phyloP scores from a whole-genome alignment of 306 rosid species.

The Vicia villosa region DNA sequence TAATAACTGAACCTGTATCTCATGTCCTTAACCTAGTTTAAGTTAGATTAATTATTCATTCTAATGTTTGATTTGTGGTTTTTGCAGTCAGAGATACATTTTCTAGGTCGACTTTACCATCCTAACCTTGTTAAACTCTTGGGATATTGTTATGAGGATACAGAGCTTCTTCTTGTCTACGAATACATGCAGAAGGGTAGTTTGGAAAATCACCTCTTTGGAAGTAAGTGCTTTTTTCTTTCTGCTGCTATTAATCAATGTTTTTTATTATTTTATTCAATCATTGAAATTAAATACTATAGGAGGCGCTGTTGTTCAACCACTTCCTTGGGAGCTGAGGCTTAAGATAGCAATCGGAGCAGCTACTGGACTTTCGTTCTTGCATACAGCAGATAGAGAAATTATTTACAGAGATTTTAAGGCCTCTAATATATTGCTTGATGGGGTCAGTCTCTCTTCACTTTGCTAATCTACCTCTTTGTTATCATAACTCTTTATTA shows the following conservation, averaged over 20 bases:
- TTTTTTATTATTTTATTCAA: too few relatives aligned
- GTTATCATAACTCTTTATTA: not conserved
- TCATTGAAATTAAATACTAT: too few relatives aligned
- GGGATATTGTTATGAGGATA: constrained; percentile 87
- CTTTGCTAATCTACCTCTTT: not conserved
- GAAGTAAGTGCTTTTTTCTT: too few relatives aligned
- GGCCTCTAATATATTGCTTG: constrained; percentile 93
- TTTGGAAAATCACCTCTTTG: constrained; percentile 89
- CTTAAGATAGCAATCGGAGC: constrained; percentile 94
- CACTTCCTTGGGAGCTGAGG: constrained; percentile 82
- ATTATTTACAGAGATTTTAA: constrained; percentile 94
- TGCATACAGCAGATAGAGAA: constrained; percentile 87
- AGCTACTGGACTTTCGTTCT: constrained; percentile 86
- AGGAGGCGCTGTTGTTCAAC: constrained; percentile 76
- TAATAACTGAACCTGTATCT: too few relatives aligned
- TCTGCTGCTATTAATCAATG: too few relatives aligned
- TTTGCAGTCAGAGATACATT: constrained; percentile 81
- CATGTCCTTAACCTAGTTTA: too few relatives aligned
- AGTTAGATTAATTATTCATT: too few relatives aligned
- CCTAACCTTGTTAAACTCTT: constrained; percentile 87
- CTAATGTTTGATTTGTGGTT: constrained; percentile 30
- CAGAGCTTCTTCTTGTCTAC: constrained; percentile 75
- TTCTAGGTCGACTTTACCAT: constrained; percentile 88
- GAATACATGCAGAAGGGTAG: constrained; percentile 98
- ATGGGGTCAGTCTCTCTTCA: constrained; percentile 57